Percentiles rank a stretch among this genome's conserved stretches.
Conservation (phyloP, 805 yeast species). For the Peterozyma xylosa region DNA sequence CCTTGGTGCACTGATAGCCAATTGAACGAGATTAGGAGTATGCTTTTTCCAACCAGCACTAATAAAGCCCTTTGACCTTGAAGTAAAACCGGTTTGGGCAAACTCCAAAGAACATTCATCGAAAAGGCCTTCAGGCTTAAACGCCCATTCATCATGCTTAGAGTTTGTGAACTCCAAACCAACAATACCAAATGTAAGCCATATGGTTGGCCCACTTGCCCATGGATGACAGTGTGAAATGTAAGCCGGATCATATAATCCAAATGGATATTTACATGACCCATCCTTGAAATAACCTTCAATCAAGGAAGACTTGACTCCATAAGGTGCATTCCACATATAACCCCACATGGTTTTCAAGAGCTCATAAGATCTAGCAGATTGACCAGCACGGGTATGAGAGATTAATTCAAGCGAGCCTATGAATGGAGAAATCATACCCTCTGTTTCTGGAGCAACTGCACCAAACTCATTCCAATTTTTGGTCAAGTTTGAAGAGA, state of each 20-base stretch:
- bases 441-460: slow-evolving; percentile 5
- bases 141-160: slow-evolving; percentile 4
- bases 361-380: slow-evolving; percentile 7
- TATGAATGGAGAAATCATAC: slow-evolving; percentile 9
- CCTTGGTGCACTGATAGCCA: slow-evolving; percentile 1
- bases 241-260: slow-evolving; percentile 8
- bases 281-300: slow-evolving; percentile 10
- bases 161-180: slow-evolving; percentile 4
- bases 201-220: slow-evolving; percentile 8
- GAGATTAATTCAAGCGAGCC: slow-evolving; percentile 6
- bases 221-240: slow-evolving; percentile 10
- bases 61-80: slow-evolving; percentile 7
- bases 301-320: slow-evolving; percentile 8
- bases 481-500: slow-evolving; percentile 4
- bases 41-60: slow-evolving; percentile 9
- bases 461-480: slow-evolving; percentile 10
- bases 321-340: slow-evolving; percentile 9
- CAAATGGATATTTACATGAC: slow-evolving; percentile 9
- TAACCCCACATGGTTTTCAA: slow-evolving; percentile 10
- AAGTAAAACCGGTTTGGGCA: slow-evolving; percentile 9
- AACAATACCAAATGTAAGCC: slow-evolving; percentile 7
- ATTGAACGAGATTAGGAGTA: neutral
- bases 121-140: slow-evolving; percentile 8
- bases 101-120: slow-evolving; percentile 1
- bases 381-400: slow-evolving; percentile 7